Evolutionary conservation across 1,139 yeast genomes (phyloP).

Genomic region (Geotrichum aggregatum): DNA sequence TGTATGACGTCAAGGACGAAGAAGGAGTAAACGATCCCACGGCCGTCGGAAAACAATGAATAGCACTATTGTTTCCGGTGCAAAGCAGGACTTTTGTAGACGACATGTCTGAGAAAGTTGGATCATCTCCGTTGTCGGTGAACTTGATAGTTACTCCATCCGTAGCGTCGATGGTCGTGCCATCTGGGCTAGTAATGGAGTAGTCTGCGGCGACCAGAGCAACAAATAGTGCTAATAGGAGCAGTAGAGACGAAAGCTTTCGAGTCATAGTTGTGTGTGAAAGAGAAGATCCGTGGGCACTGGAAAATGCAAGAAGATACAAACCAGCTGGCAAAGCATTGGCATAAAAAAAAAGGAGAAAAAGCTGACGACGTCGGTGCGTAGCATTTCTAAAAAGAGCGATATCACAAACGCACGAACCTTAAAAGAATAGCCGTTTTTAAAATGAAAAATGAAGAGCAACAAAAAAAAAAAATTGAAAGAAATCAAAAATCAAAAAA

Average conservation of each 20-base stretch:
- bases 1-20: slow-evolving; percentile 5
- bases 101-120: slow-evolving; percentile 45
- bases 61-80: slow-evolving; percentile 56
- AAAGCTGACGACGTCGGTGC: not conserved
- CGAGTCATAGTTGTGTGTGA: too few relatives aligned
- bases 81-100: slow-evolving; percentile 57
- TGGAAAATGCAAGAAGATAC: not conserved
- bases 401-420: slow-evolving; percentile 3
- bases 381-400: not conserved
- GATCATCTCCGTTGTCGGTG: slow-evolving; percentile 54
- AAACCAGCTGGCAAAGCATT: not conserved
- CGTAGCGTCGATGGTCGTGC: slow-evolving; percentile 50
- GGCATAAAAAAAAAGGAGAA: slow-evolving; percentile 2
- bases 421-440: too few relatives aligned
- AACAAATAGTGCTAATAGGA: not conserved
- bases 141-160: slow-evolving; percentile 54
- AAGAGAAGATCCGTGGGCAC: too few relatives aligned
- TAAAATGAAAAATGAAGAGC: not conserved
- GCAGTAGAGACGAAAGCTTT: too few relatives aligned
- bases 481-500: not conserved
- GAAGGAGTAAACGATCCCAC: slow-evolving; percentile 34
- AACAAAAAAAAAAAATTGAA: not conserved
- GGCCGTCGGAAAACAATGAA: slow-evolving; percentile 45
- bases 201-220: slow-evolving; percentile 50
- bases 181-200: slow-evolving; percentile 51